Conservation (phyloP, 1,284 basidiomycete genomes). For the Mycena citricolor region DNA sequence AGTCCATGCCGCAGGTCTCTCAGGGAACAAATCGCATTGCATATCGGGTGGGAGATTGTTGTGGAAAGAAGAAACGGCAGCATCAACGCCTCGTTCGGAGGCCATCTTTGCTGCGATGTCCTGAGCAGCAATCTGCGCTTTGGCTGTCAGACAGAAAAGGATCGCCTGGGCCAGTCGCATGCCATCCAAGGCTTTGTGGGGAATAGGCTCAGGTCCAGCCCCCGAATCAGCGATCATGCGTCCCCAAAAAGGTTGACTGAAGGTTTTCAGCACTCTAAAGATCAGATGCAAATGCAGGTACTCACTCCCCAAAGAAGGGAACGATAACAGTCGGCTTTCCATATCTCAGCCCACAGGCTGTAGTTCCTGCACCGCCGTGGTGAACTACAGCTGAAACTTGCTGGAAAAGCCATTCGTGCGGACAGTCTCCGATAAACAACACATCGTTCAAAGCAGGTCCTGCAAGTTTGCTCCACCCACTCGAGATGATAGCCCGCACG, state of each 20-base stretch:
- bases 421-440: constrained; percentile 58
- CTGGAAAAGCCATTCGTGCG: constrained; percentile 83
- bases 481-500: constrained; percentile 73
- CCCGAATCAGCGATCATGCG: constrained; percentile 18
- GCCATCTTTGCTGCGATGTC: constrained; percentile 15
- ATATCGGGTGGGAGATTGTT: constrained; percentile 17
- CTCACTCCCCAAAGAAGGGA: constrained; percentile 55
- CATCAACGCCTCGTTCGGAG: constrained; percentile 14
- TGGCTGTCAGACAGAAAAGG: constrained; percentile 14
- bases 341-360: constrained; percentile 64
- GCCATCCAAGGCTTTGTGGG: constrained; percentile 8
- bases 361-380: constrained; percentile 76
- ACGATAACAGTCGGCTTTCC: constrained; percentile 78
- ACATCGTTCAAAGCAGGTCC: constrained; percentile 41
- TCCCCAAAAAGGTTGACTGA: constrained; percentile 22
- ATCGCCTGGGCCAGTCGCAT: constrained; percentile 10
- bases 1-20: constrained; percentile 14
- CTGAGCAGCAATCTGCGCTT: constrained; percentile 10
- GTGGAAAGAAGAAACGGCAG: constrained; percentile 19
- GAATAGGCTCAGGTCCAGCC: constrained; percentile 17
- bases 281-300: not conserved
- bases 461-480: constrained; percentile 62
- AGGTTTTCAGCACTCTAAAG: not conserved
- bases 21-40: constrained; percentile 10
- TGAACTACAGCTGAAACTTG: constrained; percentile 66